Percentiles rank a stretch among this genome's conserved stretches.
Conservation (phyloP, 2,329 filamentous ascomycete genomes). For the Alternaria conjuncta region DNA sequence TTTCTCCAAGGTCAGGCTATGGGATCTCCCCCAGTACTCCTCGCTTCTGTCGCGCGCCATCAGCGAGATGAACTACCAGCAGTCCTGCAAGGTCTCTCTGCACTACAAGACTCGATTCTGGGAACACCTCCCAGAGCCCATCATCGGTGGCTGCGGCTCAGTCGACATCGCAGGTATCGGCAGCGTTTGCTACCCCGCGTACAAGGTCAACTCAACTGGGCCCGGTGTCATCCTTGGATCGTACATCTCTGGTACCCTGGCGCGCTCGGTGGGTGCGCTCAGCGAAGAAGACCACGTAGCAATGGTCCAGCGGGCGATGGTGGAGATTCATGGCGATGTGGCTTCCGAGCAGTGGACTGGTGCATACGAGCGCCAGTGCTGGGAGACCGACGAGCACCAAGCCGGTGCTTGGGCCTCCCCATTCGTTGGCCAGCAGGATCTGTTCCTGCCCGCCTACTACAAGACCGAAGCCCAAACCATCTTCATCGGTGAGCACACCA, state of each 20-base stretch:
- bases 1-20: conserved; percentile 68
- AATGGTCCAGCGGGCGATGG: conserved; percentile 69
- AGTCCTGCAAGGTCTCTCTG: conserved; percentile 65
- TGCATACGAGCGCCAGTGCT: conserved; percentile 69
- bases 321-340: conserved; percentile 68
- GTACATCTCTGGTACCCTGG: conserved; percentile 60
- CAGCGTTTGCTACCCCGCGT: conserved; percentile 70
- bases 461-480: conserved; percentile 73
- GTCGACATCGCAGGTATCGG: conserved; percentile 68
- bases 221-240: conserved; percentile 68
- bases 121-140: conserved; percentile 61
- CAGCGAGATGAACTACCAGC: conserved; percentile 57
- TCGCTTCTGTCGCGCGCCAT: conserved; percentile 59
- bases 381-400: conserved; percentile 67
- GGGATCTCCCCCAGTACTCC: conserved; percentile 63
- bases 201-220: conserved; percentile 68
- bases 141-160: conserved; percentile 68
- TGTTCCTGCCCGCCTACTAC: conserved; percentile 76
- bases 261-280: conserved; percentile 56
- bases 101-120: conserved; percentile 71
- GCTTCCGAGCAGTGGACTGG: conserved; percentile 69
- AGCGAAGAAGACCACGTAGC: conserved; percentile 67
- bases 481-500: conserved; percentile 56
- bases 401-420: conserved; percentile 69
- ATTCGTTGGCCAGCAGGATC: conserved; percentile 67